Evolutionary conservation across 169 alveolate species (phyloP), one percentile per base, ranked within the genome.

Genomic region (Nephromyces sp.): DNA sequence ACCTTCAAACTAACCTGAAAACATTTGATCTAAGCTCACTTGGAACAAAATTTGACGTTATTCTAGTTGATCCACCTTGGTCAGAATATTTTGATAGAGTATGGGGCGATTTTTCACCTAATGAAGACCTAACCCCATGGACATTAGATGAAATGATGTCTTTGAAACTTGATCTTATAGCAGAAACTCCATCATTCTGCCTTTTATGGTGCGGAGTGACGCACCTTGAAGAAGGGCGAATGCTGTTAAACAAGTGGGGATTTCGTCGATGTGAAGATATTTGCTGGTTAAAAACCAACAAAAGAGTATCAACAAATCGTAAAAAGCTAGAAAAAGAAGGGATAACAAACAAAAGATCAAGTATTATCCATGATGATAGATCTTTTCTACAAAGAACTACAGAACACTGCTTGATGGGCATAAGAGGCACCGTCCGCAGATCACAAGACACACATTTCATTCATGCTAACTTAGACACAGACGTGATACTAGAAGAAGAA

Each of bases 391-490:
- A 89, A 72, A 85, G 95, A 68, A 89, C 94, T 0, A 93, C 92
- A 27, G 98, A 93, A 77, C 98, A 92, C 57, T 93, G 98, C 61
- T 77, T 93, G 31, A 92, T 93, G 5, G 98, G 98, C 29, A 84
- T 93, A n/a, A 88, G 88, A 69, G 98, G 98, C 1, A 92, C 94
- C 8, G 94, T 93, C 5, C 84, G 84, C 75, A 62, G 80, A 5
- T 30, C 79, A 4, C 79, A 72, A 33, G 98, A 93, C 80, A 78
- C 88, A 29, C 94, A 92, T 74, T 87, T 93, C 43, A 90, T 93
- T 57, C 98, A 93, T 84, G 93, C 98, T 0, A 93, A 93, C 79
- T 81, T 93, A n/a, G 98, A 93, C 79, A 92, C 98, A 1, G 98
- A 93, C 81, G 94, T 93, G 29, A 87, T 93, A n/a, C 89, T 93